Evolutionary conservation across 225 moss, liverwort and hornwort genomes (phyloP), one percentile per base, ranked within the genome.

Genomic region (Thuidium tamariscinum): DNA sequence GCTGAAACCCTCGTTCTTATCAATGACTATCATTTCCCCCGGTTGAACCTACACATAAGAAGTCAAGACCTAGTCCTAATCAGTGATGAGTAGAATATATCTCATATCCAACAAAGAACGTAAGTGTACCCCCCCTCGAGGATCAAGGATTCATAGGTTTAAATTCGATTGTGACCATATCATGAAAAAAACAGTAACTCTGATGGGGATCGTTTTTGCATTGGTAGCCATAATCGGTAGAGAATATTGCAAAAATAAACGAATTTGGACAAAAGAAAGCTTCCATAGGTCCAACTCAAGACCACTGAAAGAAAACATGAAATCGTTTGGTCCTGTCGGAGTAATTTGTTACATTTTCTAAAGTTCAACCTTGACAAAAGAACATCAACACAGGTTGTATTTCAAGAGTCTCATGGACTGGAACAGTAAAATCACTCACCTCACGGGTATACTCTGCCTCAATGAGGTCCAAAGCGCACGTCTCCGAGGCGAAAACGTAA

Each of bases 21-120:
- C 98, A 26, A 97, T 94, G 4, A 98, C 94, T 62, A 98, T 91
- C 79, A 98, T 95, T 81, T 98, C 98, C 32, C 98, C 98, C 6
- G 98, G 98, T 80, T 95, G 85, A 79, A 93, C 93, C 93, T 93
- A 72, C 48, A 84, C 82, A 78, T 3, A 82, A 52, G 8, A 51
- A 51, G 41, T 55, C 32, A 29, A 32, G 57, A 42, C 69, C 70
- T 13, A 41, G 41, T 41, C 32, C 56, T 30, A 5, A 56, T 82
- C 69, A 82, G 55, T 13, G 23, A 22, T 29, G 1, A 39, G 54
- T 21, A 54, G 30, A 78, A 30, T 22, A 34, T 39, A 54, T 34
- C 82, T 59, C 82, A 59, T 16, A 65, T 10, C 57, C 59, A 85
- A 18, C 26, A 66, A 32, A 44, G 46, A 37, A 34, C 34, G 21